phyloP scores from a whole-genome alignment of 23 red algal genomes.

The Cyanidium caldarium region DNA sequence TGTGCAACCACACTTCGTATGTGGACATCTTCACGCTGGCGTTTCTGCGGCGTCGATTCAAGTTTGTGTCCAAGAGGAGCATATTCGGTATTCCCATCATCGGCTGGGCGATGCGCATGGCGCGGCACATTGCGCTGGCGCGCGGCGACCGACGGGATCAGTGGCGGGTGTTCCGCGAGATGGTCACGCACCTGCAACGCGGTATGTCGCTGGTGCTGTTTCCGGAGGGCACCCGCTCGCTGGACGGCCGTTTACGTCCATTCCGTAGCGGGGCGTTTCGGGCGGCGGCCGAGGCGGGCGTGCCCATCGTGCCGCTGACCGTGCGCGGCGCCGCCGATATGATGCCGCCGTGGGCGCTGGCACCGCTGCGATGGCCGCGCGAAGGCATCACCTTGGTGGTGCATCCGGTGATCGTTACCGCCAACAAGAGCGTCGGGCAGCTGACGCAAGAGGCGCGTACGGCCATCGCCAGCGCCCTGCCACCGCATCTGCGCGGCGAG shows the following conservation, averaged over 20 bases:
- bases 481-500: not conserved
- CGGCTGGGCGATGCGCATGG: conserved; percentile 84
- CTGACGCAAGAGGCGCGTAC: not conserved
- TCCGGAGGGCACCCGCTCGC: conserved; percentile 79
- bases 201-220: conserved; percentile 73
- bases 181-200: conserved; percentile 29
- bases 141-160: conserved; percentile 50
- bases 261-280: conserved; percentile 74
- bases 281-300: conserved; percentile 46
- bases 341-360: conserved; percentile 59
- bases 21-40: conserved; percentile 79
- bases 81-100: conserved; percentile 76
- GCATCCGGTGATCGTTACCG: conserved; percentile 36
- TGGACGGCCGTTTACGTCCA: conserved; percentile 26
- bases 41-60: conserved; percentile 42
- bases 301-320: conserved; percentile 68
- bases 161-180: conserved; percentile 53
- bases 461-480: not conserved
- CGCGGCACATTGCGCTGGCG: conserved; percentile 44
- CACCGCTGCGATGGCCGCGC: conserved; percentile 39
- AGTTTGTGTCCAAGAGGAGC: conserved; percentile 87
- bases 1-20: conserved; percentile 77
- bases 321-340: conserved; percentile 51
- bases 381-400: conserved; percentile 36
- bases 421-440: not conserved